Conservation (phyloP, 305 asterid species). For the Fraxinus albicans region DNA sequence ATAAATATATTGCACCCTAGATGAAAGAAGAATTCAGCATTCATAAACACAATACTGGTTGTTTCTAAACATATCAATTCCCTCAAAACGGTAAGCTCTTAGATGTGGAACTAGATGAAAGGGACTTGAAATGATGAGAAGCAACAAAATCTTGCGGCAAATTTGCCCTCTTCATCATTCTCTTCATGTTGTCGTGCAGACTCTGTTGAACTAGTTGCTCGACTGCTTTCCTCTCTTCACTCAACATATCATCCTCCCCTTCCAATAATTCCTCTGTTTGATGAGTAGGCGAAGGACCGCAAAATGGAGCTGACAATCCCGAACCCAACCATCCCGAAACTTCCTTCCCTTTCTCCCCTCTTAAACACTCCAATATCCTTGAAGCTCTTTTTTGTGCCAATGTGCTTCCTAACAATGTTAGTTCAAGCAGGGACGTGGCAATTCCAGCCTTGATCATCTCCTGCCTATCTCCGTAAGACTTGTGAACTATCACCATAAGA, state of each 20-base stretch:
- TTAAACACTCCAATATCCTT: constrained; percentile 67
- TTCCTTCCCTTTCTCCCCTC: constrained; percentile 78
- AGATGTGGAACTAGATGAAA: constrained; percentile 62
- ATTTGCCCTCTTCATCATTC: constrained; percentile 84
- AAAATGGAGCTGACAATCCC: constrained; percentile 62
- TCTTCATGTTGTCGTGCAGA: constrained; percentile 78
- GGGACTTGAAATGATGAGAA: constrained; percentile 69
- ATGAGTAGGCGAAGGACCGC: constrained; percentile 16
- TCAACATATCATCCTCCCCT: constrained; percentile 44
- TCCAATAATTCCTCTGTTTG: constrained; percentile 10
- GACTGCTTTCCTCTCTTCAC: constrained; percentile 78
- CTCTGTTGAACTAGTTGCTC: constrained; percentile 87
- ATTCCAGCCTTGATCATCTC: constrained; percentile 81
- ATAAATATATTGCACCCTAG: background rate
- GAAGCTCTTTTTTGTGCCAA: constrained; percentile 90
- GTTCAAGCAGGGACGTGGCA: constrained; percentile 64
- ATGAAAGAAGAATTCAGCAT: too few species aligned
- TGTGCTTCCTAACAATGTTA: constrained; percentile 76
- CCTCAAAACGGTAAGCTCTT: constrained; percentile 81
- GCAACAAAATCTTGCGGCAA: constrained; percentile 80
- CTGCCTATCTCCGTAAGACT: constrained; percentile 70
- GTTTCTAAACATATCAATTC: background rate
- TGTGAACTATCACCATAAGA: constrained; percentile 95
- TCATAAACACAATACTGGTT: background rate
- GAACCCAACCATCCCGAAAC: constrained; percentile 33